Evolutionary conservation across 2,329 filamentous ascomycete genomes (phyloP), one percentile per base, ranked within the genome.

Genomic region (Aspergillus sp.): DNA sequence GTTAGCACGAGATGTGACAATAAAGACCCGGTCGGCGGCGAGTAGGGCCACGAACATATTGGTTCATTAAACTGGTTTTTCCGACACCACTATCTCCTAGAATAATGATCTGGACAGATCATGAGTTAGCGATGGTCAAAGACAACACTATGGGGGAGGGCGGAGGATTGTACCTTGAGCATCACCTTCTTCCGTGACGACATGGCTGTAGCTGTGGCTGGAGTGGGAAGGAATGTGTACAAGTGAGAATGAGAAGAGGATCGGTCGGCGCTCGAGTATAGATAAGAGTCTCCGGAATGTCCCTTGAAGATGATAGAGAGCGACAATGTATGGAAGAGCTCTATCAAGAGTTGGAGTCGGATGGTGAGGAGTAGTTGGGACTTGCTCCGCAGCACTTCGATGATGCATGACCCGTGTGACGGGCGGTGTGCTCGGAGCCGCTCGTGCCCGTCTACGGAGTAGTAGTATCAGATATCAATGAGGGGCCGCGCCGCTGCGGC

Each of bases 51-150:
- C 91, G 79, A 88, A 98, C 95, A 91, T 98, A 99, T 98, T 99
- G 95, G 83, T 99, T 99, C 95, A 99, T 99, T 87, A 99, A 89
- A 81, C 93, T 97, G 64, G 95, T 99, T 87, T 99, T 99, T 79
- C 95, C 95, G 66, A 99, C 95, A 82, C 95, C 95, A 80, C 94
- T 98, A 80, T 99, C 95, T 72, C 95, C 95, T 71, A 99, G 89
- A 81, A 99, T 98, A 75, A 99, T 99, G 75, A 99, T 93, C 94
- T 98, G 73, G 17, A 61, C 61, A 7, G 53, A 30, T 46, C 61
- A 43, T 52, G n/a, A 30, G 30, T 9, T 7, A 38, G 46, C 47
- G 45, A 71, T 52, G 56, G 25, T 25, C 19, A 53, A 41, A 41
- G 15, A 1, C 15, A 19, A 45, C 31, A 6, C 28, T 34, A 19